Conservation (phyloP, 495 filamentous ascomycete species). For the Penicillium egyptiacum region DNA sequence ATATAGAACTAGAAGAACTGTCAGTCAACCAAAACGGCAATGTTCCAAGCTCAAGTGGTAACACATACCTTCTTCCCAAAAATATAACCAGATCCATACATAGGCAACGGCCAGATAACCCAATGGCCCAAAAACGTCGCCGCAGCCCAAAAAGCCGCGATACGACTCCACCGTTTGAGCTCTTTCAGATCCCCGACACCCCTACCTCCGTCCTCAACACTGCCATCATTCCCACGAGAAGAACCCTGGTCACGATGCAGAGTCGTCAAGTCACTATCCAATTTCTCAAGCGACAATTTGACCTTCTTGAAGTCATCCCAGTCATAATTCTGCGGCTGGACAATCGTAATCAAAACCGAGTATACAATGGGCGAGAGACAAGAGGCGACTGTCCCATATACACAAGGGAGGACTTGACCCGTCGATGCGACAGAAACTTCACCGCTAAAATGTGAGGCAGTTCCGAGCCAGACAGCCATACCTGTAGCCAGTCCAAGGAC, state of each 20-base stretch:
- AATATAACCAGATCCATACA: conserved; percentile 42
- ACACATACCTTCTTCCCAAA: conserved; percentile 33
- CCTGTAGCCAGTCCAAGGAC: conserved; percentile 44
- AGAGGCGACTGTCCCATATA: conserved; percentile 46
- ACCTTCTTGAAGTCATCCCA: conserved; percentile 41
- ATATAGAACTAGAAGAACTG: conserved; percentile 59
- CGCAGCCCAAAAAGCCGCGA: conserved; percentile 38
- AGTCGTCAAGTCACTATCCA: conserved; percentile 29
- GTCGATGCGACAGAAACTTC: conserved; percentile 48
- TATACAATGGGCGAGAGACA: conserved; percentile 38
- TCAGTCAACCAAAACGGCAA: not conserved
- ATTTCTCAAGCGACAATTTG: conserved; percentile 33
- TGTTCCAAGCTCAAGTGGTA: not conserved
- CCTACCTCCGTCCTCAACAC: conserved; percentile 12
- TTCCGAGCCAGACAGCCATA: conserved; percentile 49
- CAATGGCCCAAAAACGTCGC: conserved; percentile 42
- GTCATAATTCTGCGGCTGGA: conserved; percentile 37
- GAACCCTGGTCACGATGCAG: conserved; percentile 12
- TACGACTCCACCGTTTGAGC: conserved; percentile 38
- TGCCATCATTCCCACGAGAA: not conserved
- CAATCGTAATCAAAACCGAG: conserved; percentile 35
- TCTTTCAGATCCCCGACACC: conserved; percentile 24
- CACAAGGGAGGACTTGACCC: conserved; percentile 42
- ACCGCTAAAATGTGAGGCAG: conserved; percentile 43
- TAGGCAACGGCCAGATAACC: conserved; percentile 44